Base-by-base conservation (phyloP, 148 eudicot species). In the Camellia granthamiana region DNA sequence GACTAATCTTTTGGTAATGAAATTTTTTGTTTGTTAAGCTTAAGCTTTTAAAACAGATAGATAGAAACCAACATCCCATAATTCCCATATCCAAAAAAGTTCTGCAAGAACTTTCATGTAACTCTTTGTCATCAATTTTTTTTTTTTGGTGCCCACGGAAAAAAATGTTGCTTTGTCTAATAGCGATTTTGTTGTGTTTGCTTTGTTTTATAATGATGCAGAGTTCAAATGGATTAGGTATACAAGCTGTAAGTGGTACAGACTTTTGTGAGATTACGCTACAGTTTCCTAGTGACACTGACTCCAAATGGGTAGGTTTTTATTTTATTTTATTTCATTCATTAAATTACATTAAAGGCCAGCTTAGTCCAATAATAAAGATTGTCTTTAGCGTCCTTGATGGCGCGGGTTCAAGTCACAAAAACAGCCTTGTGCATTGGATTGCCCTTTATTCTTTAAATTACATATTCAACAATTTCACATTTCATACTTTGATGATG, bases 221-320 rank as follows among this genome's bases (percentile, higher is more conserved):
- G 97, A 84, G 85, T 62, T 88, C 89, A 70, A 95, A 95, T 85
- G 98, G 98, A 81, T 90, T 95, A 86, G 96, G 96, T 69, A 79
- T 92, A 84, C 81, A 79, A 92, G 96, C 93, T 83, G 8, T 84
- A 47, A 78, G 81, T 64, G 90, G 89, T 13, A 85, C 77, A 74
- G 87, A 86, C 81, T 74, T 86, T 81, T 95, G 98, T 83, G 87
- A 88, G 83, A 91, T 92, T 62, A 88, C 84, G 2, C 77, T 95
- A 86, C 88, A 82, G 85, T 95, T 92, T 88, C 97, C 99, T 52
- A 77, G 84, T 79, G 92, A 90, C 51, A 95, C 99, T 3, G 77
- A 86, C 80, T 90, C 96, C 16, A 91, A 91, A 86, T 95, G 99
- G 99, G 99, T 95, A 92, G 19, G 86, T 74, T 68, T 76, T 63